Evolutionary conservation across 352 stramenopile genomes (phyloP).

Genomic region (Pythium sp.): DNA sequence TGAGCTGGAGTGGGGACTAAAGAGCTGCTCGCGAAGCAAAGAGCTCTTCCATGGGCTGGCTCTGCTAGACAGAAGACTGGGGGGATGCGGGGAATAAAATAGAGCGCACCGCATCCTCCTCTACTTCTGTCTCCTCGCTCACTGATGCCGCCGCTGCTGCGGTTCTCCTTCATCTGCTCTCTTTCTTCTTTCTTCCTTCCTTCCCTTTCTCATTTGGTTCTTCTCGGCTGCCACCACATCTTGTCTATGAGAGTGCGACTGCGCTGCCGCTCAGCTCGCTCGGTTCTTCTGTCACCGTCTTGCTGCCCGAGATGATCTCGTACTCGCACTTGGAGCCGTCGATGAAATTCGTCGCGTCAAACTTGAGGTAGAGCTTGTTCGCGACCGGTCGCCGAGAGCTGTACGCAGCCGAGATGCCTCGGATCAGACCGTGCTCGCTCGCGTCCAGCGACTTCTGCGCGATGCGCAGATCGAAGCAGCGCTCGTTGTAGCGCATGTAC

Average conservation of each 20-base stretch:
- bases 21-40: neutral
- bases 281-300: conserved; percentile 34
- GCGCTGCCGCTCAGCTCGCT: neutral
- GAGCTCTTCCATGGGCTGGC: neutral
- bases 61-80: neutral
- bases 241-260: conserved; percentile 8
- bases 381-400: conserved; percentile 44
- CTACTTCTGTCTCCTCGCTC: neutral
- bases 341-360: conserved; percentile 76
- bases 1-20: neutral
- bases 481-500: conserved; percentile 58
- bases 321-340: conserved; percentile 65
- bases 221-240: neutral
- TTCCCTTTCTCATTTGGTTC: neutral
- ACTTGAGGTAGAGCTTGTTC: conserved; percentile 75
- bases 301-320: conserved; percentile 61
- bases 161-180: neutral
- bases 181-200: neutral
- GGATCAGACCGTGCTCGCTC: conserved; percentile 58
- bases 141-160: neutral
- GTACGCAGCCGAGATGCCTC: conserved; percentile 67
- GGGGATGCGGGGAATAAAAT: conserved; percentile 6
- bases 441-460: conserved; percentile 55
- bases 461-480: conserved; percentile 73
- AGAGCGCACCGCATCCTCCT: neutral